Evolutionary conservation across 1,284 basidiomycete genomes (phyloP).

Genomic region (Marasmius fiardii): DNA sequence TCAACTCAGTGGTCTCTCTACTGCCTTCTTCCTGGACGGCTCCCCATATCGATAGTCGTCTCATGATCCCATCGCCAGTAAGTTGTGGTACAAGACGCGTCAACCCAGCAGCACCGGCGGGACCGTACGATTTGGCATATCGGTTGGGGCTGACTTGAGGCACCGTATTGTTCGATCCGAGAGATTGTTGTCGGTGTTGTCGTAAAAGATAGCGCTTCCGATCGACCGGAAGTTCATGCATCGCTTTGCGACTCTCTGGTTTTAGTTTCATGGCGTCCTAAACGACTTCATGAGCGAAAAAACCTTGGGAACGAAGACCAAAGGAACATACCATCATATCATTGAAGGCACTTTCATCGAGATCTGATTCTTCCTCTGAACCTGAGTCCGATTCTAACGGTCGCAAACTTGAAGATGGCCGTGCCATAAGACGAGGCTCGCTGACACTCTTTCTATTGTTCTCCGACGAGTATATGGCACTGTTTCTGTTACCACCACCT

Average conservation of each 20-base stretch:
- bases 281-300: slow-evolving; percentile 9
- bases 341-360: slow-evolving; percentile 53
- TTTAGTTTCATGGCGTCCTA: slow-evolving; percentile 76
- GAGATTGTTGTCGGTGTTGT: slow-evolving; percentile 40
- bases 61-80: slow-evolving; percentile 69
- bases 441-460: slow-evolving; percentile 58
- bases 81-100: slow-evolving; percentile 65
- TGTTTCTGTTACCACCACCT: slow-evolving; percentile 33
- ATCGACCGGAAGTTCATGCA: slow-evolving; percentile 62
- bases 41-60: slow-evolving; percentile 61
- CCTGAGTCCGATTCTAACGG: slow-evolving; percentile 20
- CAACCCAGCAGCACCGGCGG: slow-evolving; percentile 50
- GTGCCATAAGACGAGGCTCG: slow-evolving; percentile 57
- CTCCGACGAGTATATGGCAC: slow-evolving; percentile 30
- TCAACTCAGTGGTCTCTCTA: slow-evolving; percentile 9
- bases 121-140: slow-evolving; percentile 52
- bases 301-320: background rate
- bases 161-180: background rate
- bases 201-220: slow-evolving; percentile 70
- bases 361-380: slow-evolving; percentile 29
- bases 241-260: slow-evolving; percentile 60
- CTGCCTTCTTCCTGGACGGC: slow-evolving; percentile 48
- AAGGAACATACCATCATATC: slow-evolving; percentile 56
- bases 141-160: slow-evolving; percentile 21
- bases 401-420: slow-evolving; percentile 23